Evolutionary conservation across 176 grass and related monocot genomes (phyloP).

Genomic region (Secale cereale): DNA sequence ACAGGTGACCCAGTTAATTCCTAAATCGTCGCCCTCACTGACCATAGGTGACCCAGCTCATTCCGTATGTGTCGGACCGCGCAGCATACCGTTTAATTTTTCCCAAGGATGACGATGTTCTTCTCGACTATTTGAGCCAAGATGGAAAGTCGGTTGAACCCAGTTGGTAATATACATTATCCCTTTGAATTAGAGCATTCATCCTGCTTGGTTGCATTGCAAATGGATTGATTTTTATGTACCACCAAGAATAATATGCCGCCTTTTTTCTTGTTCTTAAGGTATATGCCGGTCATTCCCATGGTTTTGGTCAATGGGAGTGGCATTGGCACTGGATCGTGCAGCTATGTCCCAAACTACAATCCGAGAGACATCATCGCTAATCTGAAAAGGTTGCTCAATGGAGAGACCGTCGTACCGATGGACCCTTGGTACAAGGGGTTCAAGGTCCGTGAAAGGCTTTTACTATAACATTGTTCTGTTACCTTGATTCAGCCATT

Average conservation of each 20-base stretch:
- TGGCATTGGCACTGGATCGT: slow-evolving; percentile 94
- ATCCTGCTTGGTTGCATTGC: background rate
- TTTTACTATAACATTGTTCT: background rate
- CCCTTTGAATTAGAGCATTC: background rate
- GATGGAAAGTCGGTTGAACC: slow-evolving; percentile 86
- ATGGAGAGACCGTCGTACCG: slow-evolving; percentile 36
- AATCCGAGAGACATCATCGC: slow-evolving; percentile 79
- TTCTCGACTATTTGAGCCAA: slow-evolving; percentile 75
- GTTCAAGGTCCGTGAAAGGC: slow-evolving; percentile 64
- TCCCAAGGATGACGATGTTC: slow-evolving; percentile 75
- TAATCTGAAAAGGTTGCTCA: slow-evolving; percentile 64
- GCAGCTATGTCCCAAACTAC: slow-evolving; percentile 78
- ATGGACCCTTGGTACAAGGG: slow-evolving; percentile 92
- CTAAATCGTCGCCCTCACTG: too few relatives aligned
- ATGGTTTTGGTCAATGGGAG: slow-evolving; percentile 91
- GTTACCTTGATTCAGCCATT: background rate
- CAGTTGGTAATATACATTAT: slow-evolving; percentile 63
- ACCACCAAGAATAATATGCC: background rate
- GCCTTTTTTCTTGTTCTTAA: slow-evolving; percentile 29
- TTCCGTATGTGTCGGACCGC: slow-evolving; percentile 76
- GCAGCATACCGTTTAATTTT: slow-evolving; percentile 80
- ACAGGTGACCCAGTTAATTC: slow-evolving; percentile 28
- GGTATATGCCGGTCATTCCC: slow-evolving; percentile 84
- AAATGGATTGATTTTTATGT: background rate
- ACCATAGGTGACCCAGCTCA: slow-evolving; percentile 20